Evolutionary conservation across 2,329 filamentous ascomycete genomes (phyloP).

Genomic region (Fusarium bactridioides): DNA sequence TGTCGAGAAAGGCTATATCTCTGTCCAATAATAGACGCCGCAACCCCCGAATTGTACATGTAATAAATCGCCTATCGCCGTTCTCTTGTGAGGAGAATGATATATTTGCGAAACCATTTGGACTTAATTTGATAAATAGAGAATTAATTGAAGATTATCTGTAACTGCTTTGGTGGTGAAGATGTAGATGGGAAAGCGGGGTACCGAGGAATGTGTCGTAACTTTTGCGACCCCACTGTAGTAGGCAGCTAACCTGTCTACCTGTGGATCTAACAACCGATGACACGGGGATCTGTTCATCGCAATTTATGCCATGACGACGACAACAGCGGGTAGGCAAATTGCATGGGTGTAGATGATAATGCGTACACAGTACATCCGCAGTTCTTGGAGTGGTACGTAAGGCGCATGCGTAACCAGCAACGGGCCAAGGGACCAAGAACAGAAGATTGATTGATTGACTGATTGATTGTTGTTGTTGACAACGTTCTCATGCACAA

Average conservation of each 20-base stretch:
- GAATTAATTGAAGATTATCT: too few species aligned
- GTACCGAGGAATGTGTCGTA: too few species aligned
- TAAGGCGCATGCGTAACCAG: constrained; percentile 19
- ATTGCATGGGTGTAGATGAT: constrained; percentile 5
- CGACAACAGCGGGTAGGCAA: constrained; percentile 13
- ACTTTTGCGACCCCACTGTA: too few species aligned
- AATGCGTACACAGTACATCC: constrained; percentile 1
- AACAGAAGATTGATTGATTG: background rate
- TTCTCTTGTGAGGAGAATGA: too few species aligned
- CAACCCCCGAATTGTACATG: too few species aligned
- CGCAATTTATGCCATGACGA: constrained; percentile 36
- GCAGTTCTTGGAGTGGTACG: constrained; percentile 7
- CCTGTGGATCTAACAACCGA: constrained; percentile 7
- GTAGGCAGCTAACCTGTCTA: background rate
- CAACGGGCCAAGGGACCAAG: constrained; percentile 21
- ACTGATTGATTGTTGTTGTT: background rate
- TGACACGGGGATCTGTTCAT: constrained; percentile 27
- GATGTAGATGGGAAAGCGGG: too few species aligned
- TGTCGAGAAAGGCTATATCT: too few species aligned
- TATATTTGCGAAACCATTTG: too few species aligned
- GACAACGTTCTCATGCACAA: constrained; percentile 4
- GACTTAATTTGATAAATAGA: too few species aligned
- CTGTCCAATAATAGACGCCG: too few species aligned
- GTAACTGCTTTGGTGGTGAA: too few species aligned
- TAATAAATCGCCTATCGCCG: too few species aligned